Percentiles rank a stretch among this genome's conserved stretches.
Evolutionary conservation across 352 stramenopile species (phyloP).

Genomic region (Phytophthora ohioensis): DNA sequence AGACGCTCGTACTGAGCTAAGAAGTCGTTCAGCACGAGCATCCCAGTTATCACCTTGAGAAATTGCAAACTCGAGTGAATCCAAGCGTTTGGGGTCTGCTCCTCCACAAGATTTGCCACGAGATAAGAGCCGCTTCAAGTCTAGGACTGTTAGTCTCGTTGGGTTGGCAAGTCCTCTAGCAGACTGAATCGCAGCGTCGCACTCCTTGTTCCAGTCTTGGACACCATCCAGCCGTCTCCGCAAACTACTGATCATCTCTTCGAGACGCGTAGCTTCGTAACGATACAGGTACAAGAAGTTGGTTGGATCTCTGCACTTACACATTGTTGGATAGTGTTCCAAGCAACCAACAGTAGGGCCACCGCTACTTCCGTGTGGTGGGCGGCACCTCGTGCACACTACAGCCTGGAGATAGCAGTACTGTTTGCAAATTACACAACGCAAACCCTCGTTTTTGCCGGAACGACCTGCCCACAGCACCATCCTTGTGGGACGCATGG

Average conservation of each 20-base stretch:
- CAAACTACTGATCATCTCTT: slow-evolving; percentile 47
- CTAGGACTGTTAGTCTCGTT: slow-evolving; percentile 22
- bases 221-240: slow-evolving; percentile 44
- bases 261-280: slow-evolving; percentile 52
- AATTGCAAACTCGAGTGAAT: slow-evolving; percentile 43
- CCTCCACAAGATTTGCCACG: slow-evolving; percentile 47
- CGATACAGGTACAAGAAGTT: slow-evolving; percentile 76
- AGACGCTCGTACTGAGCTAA: slow-evolving; percentile 2
- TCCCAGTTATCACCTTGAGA: slow-evolving; percentile 36
- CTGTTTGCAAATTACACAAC: slow-evolving; percentile 81
- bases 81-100: slow-evolving; percentile 34
- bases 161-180: background rate
- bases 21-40: slow-evolving; percentile 29
- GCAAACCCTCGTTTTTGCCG: slow-evolving; percentile 78
- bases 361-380: slow-evolving; percentile 44
- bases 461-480: slow-evolving; percentile 85
- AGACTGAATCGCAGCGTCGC: slow-evolving; percentile 30
- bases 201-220: slow-evolving; percentile 53
- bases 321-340: slow-evolving; percentile 83
- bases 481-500: slow-evolving; percentile 68
- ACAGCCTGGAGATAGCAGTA: slow-evolving; percentile 90
- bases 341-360: slow-evolving; percentile 63
- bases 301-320: slow-evolving; percentile 65
- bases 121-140: slow-evolving; percentile 46
- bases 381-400: slow-evolving; percentile 77